Evolutionary conservation across 2,329 filamentous ascomycete species (phyloP).

Genomic region (Penicillium oxalicum): DNA sequence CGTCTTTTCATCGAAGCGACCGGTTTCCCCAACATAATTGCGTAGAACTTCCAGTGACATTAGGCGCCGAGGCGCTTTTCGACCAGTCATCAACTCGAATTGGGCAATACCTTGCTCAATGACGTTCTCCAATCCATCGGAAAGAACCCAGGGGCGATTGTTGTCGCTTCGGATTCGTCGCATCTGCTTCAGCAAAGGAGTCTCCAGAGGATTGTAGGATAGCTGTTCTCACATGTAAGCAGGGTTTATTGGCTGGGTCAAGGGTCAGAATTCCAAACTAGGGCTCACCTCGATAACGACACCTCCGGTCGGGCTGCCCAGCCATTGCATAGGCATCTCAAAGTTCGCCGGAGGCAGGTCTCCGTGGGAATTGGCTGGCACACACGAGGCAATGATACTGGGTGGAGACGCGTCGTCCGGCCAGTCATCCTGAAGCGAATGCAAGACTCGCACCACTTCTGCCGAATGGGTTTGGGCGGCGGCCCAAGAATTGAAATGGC

Average conservation of each 20-base stretch:
- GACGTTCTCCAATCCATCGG: conserved; percentile 69
- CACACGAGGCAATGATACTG: conserved; percentile 70
- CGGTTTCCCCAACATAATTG: conserved; percentile 33
- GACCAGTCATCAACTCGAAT: conserved; percentile 73
- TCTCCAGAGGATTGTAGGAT: conserved; percentile 67
- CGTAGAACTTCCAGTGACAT: conserved; percentile 61
- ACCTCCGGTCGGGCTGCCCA: conserved; percentile 66
- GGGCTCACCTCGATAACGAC: conserved; percentile 61
- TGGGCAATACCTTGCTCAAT: conserved; percentile 76
- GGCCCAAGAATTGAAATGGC: conserved; percentile 58
- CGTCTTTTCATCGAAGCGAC: conserved; percentile 34
- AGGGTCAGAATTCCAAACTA: too few relatives aligned
- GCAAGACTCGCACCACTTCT: conserved; percentile 48
- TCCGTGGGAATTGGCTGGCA: conserved; percentile 63
- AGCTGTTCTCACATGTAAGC: conserved; percentile 21
- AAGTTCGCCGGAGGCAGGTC: conserved; percentile 63
- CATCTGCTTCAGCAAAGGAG: conserved; percentile 64
- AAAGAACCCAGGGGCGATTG: conserved; percentile 57
- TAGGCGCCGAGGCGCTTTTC: conserved; percentile 61
- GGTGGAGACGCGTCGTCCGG: conserved; percentile 57
- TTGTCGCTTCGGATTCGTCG: conserved; percentile 53
- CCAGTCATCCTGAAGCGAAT: conserved; percentile 57
- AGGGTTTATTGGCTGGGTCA: conserved; percentile 11
- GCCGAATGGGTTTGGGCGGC: conserved; percentile 34
- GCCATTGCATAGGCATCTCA: conserved; percentile 62